These are phyloP conservation scores for Apocynum venetum DNA, from an alignment of 257 asterid species.

Conservation along the genomic window DNA sequence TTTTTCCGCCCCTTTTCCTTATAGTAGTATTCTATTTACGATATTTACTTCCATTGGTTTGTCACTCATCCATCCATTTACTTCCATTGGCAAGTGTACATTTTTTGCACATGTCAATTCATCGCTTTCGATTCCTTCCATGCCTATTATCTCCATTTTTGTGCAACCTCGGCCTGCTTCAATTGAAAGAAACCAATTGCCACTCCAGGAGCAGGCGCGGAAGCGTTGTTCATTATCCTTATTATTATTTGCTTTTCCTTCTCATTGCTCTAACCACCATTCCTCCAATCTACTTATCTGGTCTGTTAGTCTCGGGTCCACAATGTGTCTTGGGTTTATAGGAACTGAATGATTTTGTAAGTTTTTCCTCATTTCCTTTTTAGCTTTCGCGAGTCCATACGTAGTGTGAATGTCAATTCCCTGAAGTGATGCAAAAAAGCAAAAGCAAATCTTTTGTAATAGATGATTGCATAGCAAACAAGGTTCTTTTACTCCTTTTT, in stretches of 20 bases:
- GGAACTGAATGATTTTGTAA: slow-evolving; percentile 42
- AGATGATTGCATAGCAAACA: slow-evolving; percentile 43
- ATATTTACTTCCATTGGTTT: slow-evolving; percentile 36
- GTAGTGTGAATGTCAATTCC: slow-evolving; percentile 58
- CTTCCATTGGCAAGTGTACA: slow-evolving; percentile 65
- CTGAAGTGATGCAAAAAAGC: slow-evolving; percentile 30
- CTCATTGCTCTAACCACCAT: slow-evolving; percentile 27
- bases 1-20: slow-evolving; percentile 1
- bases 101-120: slow-evolving; percentile 67
- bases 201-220: slow-evolving; percentile 55
- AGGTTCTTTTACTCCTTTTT: slow-evolving; percentile 27
- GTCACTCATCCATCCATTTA: slow-evolving; percentile 27
- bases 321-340: slow-evolving; percentile 30
- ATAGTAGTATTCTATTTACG: slow-evolving; percentile 9
- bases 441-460: slow-evolving; percentile 38
- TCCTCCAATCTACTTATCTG: slow-evolving; percentile 17
- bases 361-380: slow-evolving; percentile 14
- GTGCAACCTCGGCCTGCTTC: slow-evolving; percentile 95
- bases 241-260: slow-evolving; percentile 7
- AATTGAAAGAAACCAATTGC: slow-evolving; percentile 29
- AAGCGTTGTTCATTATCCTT: slow-evolving; percentile 68
- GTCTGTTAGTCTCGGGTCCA: slow-evolving; percentile 26
- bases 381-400: slow-evolving; percentile 38
- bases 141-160: slow-evolving; percentile 5
- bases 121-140: slow-evolving; percentile 9